Base-by-base conservation (phyloP, 306 rosid species). In the Quercus wislizeni region DNA sequence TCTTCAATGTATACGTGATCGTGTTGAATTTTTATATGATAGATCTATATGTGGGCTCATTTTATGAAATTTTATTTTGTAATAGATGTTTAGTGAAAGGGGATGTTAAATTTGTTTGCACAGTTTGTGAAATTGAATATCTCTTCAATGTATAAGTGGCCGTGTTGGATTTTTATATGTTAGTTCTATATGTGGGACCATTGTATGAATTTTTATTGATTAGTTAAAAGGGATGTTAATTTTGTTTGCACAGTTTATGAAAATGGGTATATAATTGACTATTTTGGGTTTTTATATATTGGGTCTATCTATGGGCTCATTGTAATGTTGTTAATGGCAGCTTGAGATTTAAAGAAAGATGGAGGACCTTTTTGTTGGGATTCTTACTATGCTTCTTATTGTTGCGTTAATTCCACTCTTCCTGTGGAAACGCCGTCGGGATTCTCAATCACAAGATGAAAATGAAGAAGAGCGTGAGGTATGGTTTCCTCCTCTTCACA, bases 371-470 rank as follows among this genome's bases (percentile, higher is more conserved):
- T 69, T 90, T 72, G 77, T 85, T 19, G 88, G 82, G 1, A 67
- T 90, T 28, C 90, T 95, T 0, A 92, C 99, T 2, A 80, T 90
- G 87, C 87, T 95, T 80, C 91, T 95, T 9, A 54, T 90, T 1
- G 73, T 43, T 41, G 86, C 87, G 19, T 79, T 95, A 71, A 77
- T 95, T 56, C 99, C 99, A n/a, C 85, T 95, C 13, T 95, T 79
- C 70, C 85, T 93, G 30, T 95, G 97, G 99, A 91, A 84, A 76
- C 94, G 94, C 85, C 89, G 82, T 35, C 93, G 64, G 49, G 91
- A 89, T 88, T 86, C 95, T 82, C 88, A 28, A 55, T 63, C 89
- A 0, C 61, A 73, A 9, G 43, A 83, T 72, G 88, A 79, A 54
- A 87, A 58, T 19, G 89, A 86, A 21, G 97, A 90, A 78, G 88